Conservation (phyloP, 495 filamentous ascomycete genomes). For the Daldinia bambusicola region DNA sequence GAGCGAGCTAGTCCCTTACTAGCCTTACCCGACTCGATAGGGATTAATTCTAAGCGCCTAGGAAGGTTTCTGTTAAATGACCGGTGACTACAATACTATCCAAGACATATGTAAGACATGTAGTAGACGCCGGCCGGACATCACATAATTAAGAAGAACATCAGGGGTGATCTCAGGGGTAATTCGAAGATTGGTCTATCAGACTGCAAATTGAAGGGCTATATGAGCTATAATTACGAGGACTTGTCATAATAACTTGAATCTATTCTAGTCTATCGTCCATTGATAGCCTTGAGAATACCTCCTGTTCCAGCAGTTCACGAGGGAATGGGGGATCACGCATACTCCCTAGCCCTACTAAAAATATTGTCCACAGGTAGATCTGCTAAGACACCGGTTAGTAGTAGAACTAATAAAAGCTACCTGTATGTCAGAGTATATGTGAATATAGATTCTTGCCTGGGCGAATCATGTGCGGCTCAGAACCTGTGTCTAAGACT, state of each 20-base stretch:
- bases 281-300: not conserved
- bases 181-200: not conserved
- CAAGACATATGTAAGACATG: not conserved
- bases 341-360: not conserved
- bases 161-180: not conserved
- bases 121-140: not conserved
- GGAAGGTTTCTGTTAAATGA: not conserved
- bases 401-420: slow-evolving; percentile 1
- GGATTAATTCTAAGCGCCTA: not conserved
- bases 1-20: not conserved
- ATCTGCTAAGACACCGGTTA: not conserved
- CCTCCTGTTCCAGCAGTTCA: not conserved
- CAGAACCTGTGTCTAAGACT: not conserved
- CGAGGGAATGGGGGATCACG: not conserved
- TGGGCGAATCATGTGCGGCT: not conserved
- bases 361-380: slow-evolving; percentile 1
- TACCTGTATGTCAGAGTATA: not conserved
- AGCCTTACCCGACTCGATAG: not conserved
- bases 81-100: not conserved
- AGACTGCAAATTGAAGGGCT: not conserved
- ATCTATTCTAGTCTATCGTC: slow-evolving; percentile 1
- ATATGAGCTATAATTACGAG: not conserved
- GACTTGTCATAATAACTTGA: not conserved
- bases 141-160: not conserved
- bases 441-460: slow-evolving; percentile 13